Base-by-base conservation (phyloP, 169 alveolate genomes). In the Eimeria sp. region DNA sequence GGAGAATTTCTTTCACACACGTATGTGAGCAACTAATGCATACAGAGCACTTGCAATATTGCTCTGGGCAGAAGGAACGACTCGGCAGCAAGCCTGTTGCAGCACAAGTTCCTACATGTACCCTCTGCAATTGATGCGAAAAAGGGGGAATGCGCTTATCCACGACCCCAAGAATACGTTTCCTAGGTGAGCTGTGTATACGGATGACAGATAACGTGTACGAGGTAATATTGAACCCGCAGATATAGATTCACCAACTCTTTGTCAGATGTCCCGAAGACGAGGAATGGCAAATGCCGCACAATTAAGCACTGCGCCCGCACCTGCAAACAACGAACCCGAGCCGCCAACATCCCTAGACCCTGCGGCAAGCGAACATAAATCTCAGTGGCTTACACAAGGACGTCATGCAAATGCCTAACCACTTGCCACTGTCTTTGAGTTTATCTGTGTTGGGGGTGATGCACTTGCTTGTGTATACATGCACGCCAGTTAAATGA, bases 221-320 rank as follows among this genome's bases (percentile, higher is more conserved):
- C 30, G 27, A 16, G 57, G 5, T 40, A 30, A 73, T 34, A 34
- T 34, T 34, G 40, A 40, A 73, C 13, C 7, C 30, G 54, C 16
- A 18, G 49, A 83, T 1, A 10, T 16, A 63, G 34, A 34, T 95
- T 76, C 49, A 91, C 95, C 90, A 91, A 30, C 11, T 97, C 98
- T 65, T 95, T 90, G 40, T 95, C 96, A 10, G 97, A 97, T 22
- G 97, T 54, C n/a, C 98, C 98, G 80, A 97, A 97, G 51, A 97
- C 97, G 82, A 97, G 95, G 63, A 97, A 97, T 4, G 98, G 98
- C 80, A 97, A 92, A 78, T 97, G 97, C 34, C 97, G 92, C 34
- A 97, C 97, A 57, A 97, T 97, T 40, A 96, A 92, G 90, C 95
- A 91, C 49, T 91, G 95, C 67, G 96, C 98, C 49, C 94, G 97